Base-by-base conservation (phyloP, 371 early-diverging fungal genomes). In the Haplosporangium sp. region DNA sequence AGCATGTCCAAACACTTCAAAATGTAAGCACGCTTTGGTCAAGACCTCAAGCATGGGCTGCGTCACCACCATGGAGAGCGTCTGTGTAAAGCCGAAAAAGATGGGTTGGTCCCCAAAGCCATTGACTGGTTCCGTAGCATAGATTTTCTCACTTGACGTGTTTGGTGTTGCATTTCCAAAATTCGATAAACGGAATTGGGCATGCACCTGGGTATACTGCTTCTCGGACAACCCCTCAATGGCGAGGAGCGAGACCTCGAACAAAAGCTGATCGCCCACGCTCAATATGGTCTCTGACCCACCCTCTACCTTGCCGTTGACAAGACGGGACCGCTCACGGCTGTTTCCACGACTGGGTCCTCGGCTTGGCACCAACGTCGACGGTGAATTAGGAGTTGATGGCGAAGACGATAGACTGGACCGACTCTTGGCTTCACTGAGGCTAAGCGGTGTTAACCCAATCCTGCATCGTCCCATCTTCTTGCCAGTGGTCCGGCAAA, bases 171-270 rank as follows among this genome's bases (percentile, higher is more conserved):
- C 57, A 20, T 82, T 81, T 12, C 89, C 90, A 82, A 93, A 90
- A 5, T 89, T 88, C 4, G 89, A 89, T 0, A 90, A 73, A 56
- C 90, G 86, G 80, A 94, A 91, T 56, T 94, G 95, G 40, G 91
- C 89, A 72, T 96, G 96, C 12, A 95, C 90, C 55, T 91, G 86
- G 16, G 92, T 91, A 69, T 85, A 91, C 56, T 92, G 89, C 11
- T 75, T 62, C 81, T 95, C 95, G 40, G 72, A 82, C 1, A 96
- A 68, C 1, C 94, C 95, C 11, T 82, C 86, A 7, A 95, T 67
- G 20, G 91, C 87, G 16, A 90, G 59, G 8, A 96, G 63, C 8
- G 87, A 85, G 10, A 95, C 84, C 61, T 95, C 94, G 69, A 96
- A 92, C 20, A 89, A 65, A 14, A 95, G 70, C 29, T 85, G 84